Evolutionary conservation across 345 rosid species (phyloP), one percentile per base, ranked within the genome.

Genomic region (Salix exigua): DNA sequence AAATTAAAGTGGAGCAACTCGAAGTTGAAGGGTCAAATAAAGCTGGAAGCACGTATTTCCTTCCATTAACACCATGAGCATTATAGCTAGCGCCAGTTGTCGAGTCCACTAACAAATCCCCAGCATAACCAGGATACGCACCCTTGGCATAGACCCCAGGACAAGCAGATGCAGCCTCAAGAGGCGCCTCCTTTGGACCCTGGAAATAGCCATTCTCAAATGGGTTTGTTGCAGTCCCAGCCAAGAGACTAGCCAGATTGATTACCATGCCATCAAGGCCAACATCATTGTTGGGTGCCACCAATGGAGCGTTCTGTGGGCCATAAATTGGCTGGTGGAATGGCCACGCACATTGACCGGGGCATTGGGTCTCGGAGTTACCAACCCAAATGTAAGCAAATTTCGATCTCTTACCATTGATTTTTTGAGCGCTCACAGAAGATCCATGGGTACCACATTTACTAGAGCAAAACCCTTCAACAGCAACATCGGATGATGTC

Each of bases 311-410:
- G 77, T 2, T 62, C 67, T 81, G 83, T 11, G 83, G 83, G 33
- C 83, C 83, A 21, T 81, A 81, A 42, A 81, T 76, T 16, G 83
- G 80, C 63, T 81, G 83, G 62, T 80, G 83, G 68, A 80, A 75
- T 18, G 83, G 83, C 83, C 83, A 80, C 26, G 84, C 80, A 28
- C 84, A 81, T 30, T 77, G 75, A 12, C 84, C 84, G 1, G 84
- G 84, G 51, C 84, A 81, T 23, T 81, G 84, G 1, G 60, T 77
- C 75, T 77, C 84, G 2, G 84, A 77, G 58, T 81, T 81, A 5
- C 84, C 84, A 9, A 81, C 84, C 84, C 84, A 81, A 5, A 81
- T 81, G 78, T 77, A 81, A 25, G 84, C 80, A 51, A 81, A 68
- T 35, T 40, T 73, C 4, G 75, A 67, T 14, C 21, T 55, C 35